Evolutionary conservation across 441 rosid genomes (phyloP).

Genomic region (Pelargonium cotyledonis): DNA sequence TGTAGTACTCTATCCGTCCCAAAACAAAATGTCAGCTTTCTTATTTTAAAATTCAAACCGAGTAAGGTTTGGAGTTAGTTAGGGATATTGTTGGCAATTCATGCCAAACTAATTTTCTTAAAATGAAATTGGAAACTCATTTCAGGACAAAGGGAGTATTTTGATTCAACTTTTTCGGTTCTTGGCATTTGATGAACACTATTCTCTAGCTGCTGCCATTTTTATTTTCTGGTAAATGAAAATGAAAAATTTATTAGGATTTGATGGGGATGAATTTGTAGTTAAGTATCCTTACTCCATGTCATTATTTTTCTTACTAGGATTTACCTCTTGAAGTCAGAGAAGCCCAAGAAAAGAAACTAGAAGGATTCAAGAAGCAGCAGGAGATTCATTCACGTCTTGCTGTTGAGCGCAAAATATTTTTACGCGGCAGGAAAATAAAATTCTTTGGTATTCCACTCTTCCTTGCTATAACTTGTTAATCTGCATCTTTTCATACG

Average conservation of each 20-base stretch:
- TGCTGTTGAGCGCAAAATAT: constrained; percentile 77
- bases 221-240: neutral
- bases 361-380: constrained; percentile 71
- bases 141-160: no score
- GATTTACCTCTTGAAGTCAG: constrained; percentile 67
- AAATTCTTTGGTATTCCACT: constrained; percentile 67
- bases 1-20: no score
- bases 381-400: constrained; percentile 80
- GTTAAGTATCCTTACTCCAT: neutral
- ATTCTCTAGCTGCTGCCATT: no score
- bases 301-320: constrained; percentile 24
- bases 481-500: no score
- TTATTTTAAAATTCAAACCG: no score
- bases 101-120: no score
- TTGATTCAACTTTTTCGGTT: no score
- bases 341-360: constrained; percentile 62
- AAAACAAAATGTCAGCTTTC: constrained; percentile 38
- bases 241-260: neutral
- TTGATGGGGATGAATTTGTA: neutral
- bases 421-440: constrained; percentile 82
- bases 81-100: no score
- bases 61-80: no score
- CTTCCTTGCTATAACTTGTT: neutral
- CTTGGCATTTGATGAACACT: no score
- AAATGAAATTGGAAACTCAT: no score